Evolutionary conservation across 345 rosid genomes (phyloP).

Genomic region (Litchi chinensis): DNA sequence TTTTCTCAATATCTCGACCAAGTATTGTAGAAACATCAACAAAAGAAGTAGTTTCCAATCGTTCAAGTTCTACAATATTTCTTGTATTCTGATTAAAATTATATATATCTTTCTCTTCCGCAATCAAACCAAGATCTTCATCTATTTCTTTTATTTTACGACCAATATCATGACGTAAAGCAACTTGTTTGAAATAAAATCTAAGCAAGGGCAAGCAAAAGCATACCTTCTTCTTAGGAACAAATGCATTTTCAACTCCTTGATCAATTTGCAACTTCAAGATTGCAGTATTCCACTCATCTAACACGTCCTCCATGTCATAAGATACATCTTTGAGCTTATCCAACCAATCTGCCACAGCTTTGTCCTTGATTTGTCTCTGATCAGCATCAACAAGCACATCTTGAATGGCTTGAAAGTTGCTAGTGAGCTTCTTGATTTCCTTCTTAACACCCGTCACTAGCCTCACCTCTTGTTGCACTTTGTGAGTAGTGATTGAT

Average conservation of each 20-base stretch:
- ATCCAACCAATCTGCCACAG: constrained; percentile 4
- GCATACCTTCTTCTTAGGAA: constrained; percentile 5
- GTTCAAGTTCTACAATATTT: not conserved
- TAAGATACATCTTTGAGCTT: constrained; percentile 6
- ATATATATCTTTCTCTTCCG: not conserved
- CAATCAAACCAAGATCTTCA: not conserved
- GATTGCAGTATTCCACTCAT: constrained; percentile 7
- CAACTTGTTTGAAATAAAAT: not conserved
- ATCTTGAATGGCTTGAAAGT: not conserved
- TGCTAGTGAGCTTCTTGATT: not conserved
- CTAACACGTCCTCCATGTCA: constrained; percentile 8
- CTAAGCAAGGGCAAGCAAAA: not conserved
- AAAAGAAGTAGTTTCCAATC: not conserved
- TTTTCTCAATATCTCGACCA: constrained; percentile 1
- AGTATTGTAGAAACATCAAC: not conserved
- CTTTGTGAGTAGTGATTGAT: not conserved
- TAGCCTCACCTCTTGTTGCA: not conserved
- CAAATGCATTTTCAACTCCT: not conserved
- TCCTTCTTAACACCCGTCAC: not conserved
- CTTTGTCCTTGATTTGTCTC: not conserved
- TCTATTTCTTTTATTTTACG: not conserved
- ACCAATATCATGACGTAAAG: not conserved
- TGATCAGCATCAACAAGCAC: constrained; percentile 8
- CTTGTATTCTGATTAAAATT: accelerated
- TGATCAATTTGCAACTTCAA: not conserved